Evolutionary conservation across 257 asterid species (phyloP), one percentile per base, ranked within the genome.

Genomic region (Capsicum rhomboideum): DNA sequence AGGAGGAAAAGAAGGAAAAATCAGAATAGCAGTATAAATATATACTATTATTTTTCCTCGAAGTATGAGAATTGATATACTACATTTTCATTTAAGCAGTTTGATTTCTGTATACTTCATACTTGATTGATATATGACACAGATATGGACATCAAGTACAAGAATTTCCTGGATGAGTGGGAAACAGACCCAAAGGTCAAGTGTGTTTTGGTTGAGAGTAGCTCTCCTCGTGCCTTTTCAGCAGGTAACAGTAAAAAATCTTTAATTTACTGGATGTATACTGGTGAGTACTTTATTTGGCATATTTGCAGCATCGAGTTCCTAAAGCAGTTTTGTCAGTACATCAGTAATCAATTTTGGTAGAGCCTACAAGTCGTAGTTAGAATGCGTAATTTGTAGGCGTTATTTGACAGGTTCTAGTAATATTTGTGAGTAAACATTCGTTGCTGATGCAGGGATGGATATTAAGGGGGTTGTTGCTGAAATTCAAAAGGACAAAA

Each of bases 381-480:
- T n/a, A n/a, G n/a, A n/a, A n/a, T n/a, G n/a, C n/a, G n/a, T n/a
- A n/a, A n/a, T n/a, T n/a, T n/a, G n/a, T n/a, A n/a, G n/a, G n/a
- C n/a, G n/a, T n/a, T n/a, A n/a, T n/a, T n/a, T n/a, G n/a, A n/a
- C n/a, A n/a, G n/a, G n/a, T n/a, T n/a, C n/a, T n/a, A n/a, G n/a
- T n/a, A n/a, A n/a, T n/a, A n/a, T n/a, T n/a, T n/a, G n/a, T n/a
- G n/a, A n/a, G 90, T 89, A 86, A 87, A 89, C 86, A 74, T 85
- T 89, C 85, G 85, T 89, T 91, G 84, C 87, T 74, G 87, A 90
- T 93, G 99, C 98, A 96, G 99, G 98, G 79, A 93, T 96, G 99
- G 99, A 96, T 94, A 94, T 96, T 93, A 96, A 96, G 91, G 97
- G 97, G 82, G 95, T 96, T 90, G 99, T 92, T 87, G 96, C 97